Evolutionary conservation across 2,329 filamentous ascomycete genomes (phyloP).

Genomic region (Xylariomycetidae sp.): DNA sequence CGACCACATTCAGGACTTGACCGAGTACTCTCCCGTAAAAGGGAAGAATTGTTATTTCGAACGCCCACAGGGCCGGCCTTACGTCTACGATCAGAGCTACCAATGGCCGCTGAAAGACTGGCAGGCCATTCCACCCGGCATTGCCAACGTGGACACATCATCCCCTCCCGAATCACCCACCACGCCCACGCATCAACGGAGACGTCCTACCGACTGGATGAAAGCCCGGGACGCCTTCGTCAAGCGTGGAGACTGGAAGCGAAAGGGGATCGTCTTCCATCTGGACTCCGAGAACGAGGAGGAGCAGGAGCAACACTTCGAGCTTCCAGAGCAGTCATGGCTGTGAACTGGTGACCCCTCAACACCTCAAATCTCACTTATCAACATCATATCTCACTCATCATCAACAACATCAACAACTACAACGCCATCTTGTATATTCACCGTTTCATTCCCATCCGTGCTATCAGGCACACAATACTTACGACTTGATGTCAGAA

Average conservation of each 20-base stretch:
- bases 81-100: constrained; percentile 23
- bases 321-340: constrained; percentile 19
- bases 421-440: too few species aligned
- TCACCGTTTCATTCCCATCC: too few species aligned
- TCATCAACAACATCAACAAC: too few species aligned
- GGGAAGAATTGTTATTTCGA: constrained; percentile 22
- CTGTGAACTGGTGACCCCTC: too few species aligned
- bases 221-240: constrained; percentile 22
- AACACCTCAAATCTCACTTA: too few species aligned
- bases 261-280: constrained; percentile 28
- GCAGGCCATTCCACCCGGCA: constrained; percentile 24
- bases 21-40: constrained; percentile 23
- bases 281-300: constrained; percentile 18
- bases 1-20: constrained; percentile 18
- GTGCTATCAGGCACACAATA: too few species aligned
- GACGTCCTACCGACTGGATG: constrained; percentile 24
- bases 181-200: constrained; percentile 10
- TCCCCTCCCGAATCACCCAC: constrained; percentile 14
- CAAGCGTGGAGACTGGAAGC: constrained; percentile 29
- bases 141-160: constrained; percentile 14
- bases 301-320: constrained; percentile 24
- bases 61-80: constrained; percentile 17
- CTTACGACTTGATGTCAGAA: background rate
- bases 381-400: constrained; percentile 3
- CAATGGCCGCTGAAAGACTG: constrained; percentile 31